Conservation (phyloP, 805 yeast species). For the Schwanniomyces sp. region DNA sequence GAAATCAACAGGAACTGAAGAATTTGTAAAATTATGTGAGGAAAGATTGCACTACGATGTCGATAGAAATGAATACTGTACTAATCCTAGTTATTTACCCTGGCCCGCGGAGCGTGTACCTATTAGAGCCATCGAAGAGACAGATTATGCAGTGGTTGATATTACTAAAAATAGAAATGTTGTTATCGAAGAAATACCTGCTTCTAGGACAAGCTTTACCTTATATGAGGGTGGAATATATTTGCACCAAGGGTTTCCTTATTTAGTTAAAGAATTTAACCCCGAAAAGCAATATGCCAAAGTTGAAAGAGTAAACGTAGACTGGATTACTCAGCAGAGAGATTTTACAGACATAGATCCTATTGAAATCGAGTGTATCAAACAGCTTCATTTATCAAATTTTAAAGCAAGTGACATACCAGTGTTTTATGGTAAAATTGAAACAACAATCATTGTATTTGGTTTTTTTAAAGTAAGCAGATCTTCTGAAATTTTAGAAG, state of each 20-base stretch:
- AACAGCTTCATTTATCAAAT: constrained; percentile 48
- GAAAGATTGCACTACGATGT: constrained; percentile 34
- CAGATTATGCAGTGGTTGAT: constrained; percentile 85
- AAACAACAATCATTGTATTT: constrained; percentile 75
- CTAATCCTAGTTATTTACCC: constrained; percentile 59
- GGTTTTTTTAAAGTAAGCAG: constrained; percentile 89
- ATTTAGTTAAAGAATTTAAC: constrained; percentile 81
- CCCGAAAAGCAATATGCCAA: constrained; percentile 77
- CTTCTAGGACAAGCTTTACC: constrained; percentile 85
- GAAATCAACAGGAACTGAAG: constrained; percentile 11
- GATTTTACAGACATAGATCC: constrained; percentile 96
- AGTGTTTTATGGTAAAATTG: constrained; percentile 72
- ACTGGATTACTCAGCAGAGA: constrained; percentile 89
- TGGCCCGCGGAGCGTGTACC: constrained; percentile 80
- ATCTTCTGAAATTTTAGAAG: constrained; percentile 79
- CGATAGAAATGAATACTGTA: constrained; percentile 26
- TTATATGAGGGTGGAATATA: constrained; percentile 90
- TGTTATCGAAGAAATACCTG: constrained; percentile 87
- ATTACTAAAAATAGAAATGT: constrained; percentile 72
- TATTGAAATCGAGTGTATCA: constrained; percentile 59
- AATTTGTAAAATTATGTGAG: constrained; percentile 31
- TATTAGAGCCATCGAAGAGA: constrained; percentile 81
- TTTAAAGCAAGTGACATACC: constrained; percentile 44
- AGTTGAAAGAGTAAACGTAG: constrained; percentile 86
- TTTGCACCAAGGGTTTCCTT: constrained; percentile 91